These are phyloP conservation scores for Populus trichocarpa DNA, from an alignment of 441 rosid genomes.

Conservation along the genomic window DNA sequence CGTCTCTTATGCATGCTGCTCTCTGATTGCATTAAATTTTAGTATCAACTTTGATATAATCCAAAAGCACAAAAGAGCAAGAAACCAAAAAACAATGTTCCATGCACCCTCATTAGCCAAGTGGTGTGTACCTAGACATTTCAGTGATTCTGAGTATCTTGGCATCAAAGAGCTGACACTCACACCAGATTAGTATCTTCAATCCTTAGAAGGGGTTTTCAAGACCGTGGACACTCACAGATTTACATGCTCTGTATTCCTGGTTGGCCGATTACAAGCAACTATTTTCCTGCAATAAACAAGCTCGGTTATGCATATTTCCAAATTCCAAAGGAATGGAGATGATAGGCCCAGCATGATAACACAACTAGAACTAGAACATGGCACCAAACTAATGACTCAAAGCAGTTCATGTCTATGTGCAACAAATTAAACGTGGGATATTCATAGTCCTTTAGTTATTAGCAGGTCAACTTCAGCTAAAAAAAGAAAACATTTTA, in stretches of 20 bases:
- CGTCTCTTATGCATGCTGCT: neutral
- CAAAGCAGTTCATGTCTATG: neutral
- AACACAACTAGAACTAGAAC: neutral
- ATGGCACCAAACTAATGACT: neutral
- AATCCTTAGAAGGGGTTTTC: too few relatives aligned
- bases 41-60: neutral
- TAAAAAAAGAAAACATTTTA: too few relatives aligned
- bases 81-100: neutral
- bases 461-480: neutral
- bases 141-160: neutral
- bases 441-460: neutral
- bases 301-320: neutral
- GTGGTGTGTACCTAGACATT: neutral
- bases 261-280: neutral
- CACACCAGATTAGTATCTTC: neutral
- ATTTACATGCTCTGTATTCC: neutral
- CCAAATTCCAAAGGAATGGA: neutral
- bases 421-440: neutral
- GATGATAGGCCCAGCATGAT: neutral
- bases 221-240: too few relatives aligned
- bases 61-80: neutral
- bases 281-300: neutral
- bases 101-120: neutral
- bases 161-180: neutral
- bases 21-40: neutral